Evolutionary conservation across 257 asterid species (phyloP), one percentile per base, ranked within the genome.

Genomic region (Agastache rugosa): DNA sequence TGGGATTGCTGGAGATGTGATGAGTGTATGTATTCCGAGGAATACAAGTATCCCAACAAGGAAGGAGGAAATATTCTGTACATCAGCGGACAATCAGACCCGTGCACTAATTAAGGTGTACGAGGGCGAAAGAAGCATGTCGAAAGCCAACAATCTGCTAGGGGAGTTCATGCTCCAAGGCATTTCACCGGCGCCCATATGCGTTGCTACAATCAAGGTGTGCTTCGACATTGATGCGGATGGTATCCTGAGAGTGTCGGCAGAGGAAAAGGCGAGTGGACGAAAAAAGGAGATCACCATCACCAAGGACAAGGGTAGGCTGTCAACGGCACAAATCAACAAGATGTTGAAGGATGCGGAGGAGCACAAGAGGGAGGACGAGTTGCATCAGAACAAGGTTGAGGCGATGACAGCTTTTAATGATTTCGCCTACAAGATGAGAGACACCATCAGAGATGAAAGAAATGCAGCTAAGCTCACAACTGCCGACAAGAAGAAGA

Each of bases 221-320:
- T 66, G 72, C 58, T 66, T 66, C 72, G 72, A 47, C 59, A 45
- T 65, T 22, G 71, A 65, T 6, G 35, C 23, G 1, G 23, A 65
- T 3, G 71, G 71, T 1, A 75, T 75, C n/a, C 8, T 75, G 47
- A 67, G 44, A 3, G 79, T 75, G n/a, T 67, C 79, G 0, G 75
- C 79, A 0, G 69, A 67, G 69, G 79, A 67, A 23, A 42, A 27
- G 62, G 27, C 54, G 3, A 67, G 75, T 3, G 79, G 79, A 0
- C 51, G 42, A 69, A 75, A 42, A 74, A 75, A 44, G 44, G 56
- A 41, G 62, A 67, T 75, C 14, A 75, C 75, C 4, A 67, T 75
- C 35, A 67, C 79, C 6, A 75, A n/a, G n/a, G n/a, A 75, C 6
- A 75, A 75, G 75, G 75, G 79, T 0, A 39, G 79, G 31, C 19